Conservation (phyloP, 805 yeast genomes). For the Debaryomyces maramus region DNA sequence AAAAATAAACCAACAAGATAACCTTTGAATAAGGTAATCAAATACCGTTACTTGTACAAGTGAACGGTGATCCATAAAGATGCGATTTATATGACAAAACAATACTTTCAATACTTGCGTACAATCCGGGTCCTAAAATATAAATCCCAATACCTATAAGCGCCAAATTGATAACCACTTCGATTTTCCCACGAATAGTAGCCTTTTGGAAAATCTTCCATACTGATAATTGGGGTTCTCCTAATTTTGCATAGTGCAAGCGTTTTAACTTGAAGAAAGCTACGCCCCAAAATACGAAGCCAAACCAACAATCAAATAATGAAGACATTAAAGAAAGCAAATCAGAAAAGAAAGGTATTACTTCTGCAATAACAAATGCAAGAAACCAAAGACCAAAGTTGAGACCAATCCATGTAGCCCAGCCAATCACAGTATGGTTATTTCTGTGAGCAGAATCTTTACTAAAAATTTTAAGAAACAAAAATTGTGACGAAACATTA, state of each 20-base stretch:
- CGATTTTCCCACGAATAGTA: conserved; percentile 31
- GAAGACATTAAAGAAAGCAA: conserved; percentile 59
- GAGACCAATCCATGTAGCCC: conserved; percentile 52
- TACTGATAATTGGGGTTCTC: conserved; percentile 21
- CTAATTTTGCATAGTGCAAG: conserved; percentile 16
- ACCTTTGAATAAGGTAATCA: conserved; percentile 5
- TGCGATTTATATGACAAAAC: conserved; percentile 49
- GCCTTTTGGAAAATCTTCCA: conserved; percentile 28
- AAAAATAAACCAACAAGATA: not conserved
- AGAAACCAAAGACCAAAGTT: conserved; percentile 47
- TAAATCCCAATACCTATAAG: conserved; percentile 51
- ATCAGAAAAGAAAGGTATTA: conserved; percentile 63
- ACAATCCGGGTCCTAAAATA: conserved; percentile 60
- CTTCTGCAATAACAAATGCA: conserved; percentile 62
- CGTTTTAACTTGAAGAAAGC: conserved; percentile 51
- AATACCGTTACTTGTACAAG: conserved; percentile 40
- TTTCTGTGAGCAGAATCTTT: conserved; percentile 44
- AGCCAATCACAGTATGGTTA: conserved; percentile 50
- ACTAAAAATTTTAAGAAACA: conserved; percentile 48
- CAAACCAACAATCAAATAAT: conserved; percentile 65
- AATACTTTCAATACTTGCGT: conserved; percentile 56
- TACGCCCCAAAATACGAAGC: conserved; percentile 62
- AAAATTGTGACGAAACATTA: conserved; percentile 53
- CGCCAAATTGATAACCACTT: conserved; percentile 33
- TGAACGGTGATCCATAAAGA: conserved; percentile 51